A percentile compares a stretch with the other conserved stretches of the same genome.
These are phyloP conservation scores for Fusarium sp. DNA, from an alignment of 2,329 filamentous ascomycete species.

Conservation along the genomic window DNA sequence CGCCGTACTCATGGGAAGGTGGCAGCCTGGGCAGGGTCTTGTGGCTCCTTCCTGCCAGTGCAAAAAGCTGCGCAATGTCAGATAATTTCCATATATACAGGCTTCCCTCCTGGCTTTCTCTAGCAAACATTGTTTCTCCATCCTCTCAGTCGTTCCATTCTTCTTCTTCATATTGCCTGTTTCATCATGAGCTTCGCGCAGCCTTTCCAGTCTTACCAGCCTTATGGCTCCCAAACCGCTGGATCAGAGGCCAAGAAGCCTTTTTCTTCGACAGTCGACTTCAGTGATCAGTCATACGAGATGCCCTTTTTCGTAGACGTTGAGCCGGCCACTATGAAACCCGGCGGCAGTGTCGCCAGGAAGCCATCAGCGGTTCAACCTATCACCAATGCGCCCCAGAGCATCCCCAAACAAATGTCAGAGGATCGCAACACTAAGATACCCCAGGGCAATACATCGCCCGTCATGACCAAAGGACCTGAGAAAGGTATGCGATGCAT, in stretches of 20 bases:
- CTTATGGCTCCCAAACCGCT: background rate
- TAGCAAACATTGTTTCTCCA: background rate
- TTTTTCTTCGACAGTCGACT: conserved; percentile 6
- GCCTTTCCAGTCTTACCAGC: conserved; percentile 4
- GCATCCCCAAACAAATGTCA: background rate
- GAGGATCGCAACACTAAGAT: background rate
- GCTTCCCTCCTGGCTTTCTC: background rate
- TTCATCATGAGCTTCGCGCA: conserved; percentile 6
- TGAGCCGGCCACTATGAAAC: background rate
- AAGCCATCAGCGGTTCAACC: background rate
- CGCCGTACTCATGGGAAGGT: background rate
- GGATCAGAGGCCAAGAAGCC: background rate
- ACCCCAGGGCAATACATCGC: background rate
- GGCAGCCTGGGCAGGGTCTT: background rate
- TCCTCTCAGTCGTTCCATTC: background rate
- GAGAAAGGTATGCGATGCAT: background rate
- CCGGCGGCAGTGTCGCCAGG: background rate
- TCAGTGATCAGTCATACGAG: conserved; percentile 3
- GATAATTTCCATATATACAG: background rate
- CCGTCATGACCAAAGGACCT: rapidly evolving
- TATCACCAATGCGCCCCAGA: background rate
- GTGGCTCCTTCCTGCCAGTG: background rate
- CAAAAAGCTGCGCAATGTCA: no score
- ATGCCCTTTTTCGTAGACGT: background rate
- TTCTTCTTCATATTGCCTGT: background rate